phyloP scores from a whole-genome alignment of 1,284 basidiomycete species.

The Lignosus rhinocerotis region DNA sequence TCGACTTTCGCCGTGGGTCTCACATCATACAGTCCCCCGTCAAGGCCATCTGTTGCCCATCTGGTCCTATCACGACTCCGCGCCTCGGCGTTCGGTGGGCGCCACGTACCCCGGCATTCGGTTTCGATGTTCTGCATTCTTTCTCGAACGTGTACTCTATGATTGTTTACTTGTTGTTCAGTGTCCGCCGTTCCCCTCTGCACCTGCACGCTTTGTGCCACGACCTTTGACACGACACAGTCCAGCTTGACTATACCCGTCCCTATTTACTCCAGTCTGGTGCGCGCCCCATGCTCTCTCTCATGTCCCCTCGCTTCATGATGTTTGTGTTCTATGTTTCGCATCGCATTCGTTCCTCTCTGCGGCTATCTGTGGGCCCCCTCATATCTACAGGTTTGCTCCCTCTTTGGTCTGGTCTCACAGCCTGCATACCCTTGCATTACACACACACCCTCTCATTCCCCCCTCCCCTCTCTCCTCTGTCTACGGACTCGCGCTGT shows the following conservation, averaged over 20 bases:
- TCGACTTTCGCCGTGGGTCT: no score
- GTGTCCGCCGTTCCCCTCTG: neutral
- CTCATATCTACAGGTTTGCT: neutral
- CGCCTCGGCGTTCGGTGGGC: neutral
- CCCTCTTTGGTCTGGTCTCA: neutral
- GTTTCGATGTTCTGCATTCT: neutral
- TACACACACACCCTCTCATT: neutral
- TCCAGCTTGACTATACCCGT: slow-evolving; percentile 4
- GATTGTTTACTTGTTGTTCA: neutral
- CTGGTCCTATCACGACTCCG: neutral
- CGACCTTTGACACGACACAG: neutral
- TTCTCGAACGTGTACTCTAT: neutral
- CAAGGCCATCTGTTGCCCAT: neutral
- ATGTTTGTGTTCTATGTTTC: neutral
- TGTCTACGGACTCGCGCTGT: neutral
- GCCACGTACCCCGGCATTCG: neutral
- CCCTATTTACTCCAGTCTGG: neutral
- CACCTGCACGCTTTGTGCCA: neutral
- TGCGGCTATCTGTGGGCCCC: neutral
- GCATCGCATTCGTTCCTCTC: neutral
- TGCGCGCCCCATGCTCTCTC: neutral
- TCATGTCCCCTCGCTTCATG: neutral
- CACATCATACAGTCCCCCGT: no score
- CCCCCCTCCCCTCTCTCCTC: neutral
- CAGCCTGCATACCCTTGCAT: neutral